Percentiles rank a stretch among this genome's conserved stretches.
phyloP scores from a whole-genome alignment of 345 rosid species.

The Eucalyptus polybractea region DNA sequence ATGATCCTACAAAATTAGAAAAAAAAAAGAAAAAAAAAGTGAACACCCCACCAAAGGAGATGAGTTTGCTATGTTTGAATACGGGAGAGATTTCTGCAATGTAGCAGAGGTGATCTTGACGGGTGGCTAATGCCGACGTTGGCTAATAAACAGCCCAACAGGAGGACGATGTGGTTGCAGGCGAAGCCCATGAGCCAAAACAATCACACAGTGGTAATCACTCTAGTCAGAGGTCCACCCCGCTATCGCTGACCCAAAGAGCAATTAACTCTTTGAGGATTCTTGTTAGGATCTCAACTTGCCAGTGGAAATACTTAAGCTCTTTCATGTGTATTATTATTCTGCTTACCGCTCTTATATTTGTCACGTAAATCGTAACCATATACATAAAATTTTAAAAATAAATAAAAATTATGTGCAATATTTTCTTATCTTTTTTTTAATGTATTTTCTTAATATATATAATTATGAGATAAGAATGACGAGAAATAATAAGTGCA shows the following conservation, averaged over 20 bases:
- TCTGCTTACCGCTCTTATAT: not conserved
- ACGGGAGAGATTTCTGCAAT: fast-evolving
- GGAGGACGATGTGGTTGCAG: constrained; percentile 23
- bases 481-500: not conserved
- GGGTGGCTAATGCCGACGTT: not conserved
- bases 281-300: not conserved
- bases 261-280: not conserved
- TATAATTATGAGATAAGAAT: not conserved
- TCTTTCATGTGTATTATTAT: not conserved
- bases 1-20: too few relatives aligned
- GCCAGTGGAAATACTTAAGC: fast-evolving
- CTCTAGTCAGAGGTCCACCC: not conserved
- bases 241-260: not conserved
- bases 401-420: not conserved
- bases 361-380: fast-evolving
- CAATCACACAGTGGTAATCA: fast-evolving
- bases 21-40: too few relatives aligned
- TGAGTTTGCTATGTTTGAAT: not conserved
- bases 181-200: constrained; percentile 63
- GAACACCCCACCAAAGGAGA: too few relatives aligned
- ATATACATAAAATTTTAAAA: not conserved
- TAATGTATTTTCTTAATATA: too few relatives aligned
- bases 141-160: too few relatives aligned
- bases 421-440: too few relatives aligned
- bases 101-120: not conserved